Conservation (phyloP, 108 stramenopile species). For the Nitzschia sp. region DNA sequence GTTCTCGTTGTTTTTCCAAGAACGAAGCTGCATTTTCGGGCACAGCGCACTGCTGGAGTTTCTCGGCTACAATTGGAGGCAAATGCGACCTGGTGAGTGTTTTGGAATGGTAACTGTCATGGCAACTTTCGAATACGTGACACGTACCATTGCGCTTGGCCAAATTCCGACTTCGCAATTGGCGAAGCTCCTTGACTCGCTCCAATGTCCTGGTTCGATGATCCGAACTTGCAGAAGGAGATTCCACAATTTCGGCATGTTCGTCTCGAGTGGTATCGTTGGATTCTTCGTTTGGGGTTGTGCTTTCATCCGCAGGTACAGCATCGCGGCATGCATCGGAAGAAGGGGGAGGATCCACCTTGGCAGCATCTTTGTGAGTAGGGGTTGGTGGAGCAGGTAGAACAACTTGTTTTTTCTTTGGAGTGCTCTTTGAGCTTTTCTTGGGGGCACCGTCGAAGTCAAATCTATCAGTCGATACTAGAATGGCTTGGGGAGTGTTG, state of each 20-base stretch:
- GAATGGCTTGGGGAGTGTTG: too few species aligned
- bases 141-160: conserved; percentile 7
- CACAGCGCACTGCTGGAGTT: not conserved
- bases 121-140: not conserved
- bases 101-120: too few species aligned
- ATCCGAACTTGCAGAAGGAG: conserved; percentile 4
- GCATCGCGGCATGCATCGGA: not conserved
- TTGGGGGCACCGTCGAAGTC: too few species aligned
- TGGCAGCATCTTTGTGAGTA: not conserved
- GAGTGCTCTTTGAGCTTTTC: too few species aligned
- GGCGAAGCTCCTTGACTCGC: not conserved
- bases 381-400: too few species aligned
- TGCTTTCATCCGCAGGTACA: not conserved
- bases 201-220: not conserved
- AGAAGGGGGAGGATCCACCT: not conserved
- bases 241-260: not conserved
- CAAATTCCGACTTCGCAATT: conserved; percentile 2
- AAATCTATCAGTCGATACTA: too few species aligned
- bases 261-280: not conserved
- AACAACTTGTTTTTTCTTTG: too few species aligned
- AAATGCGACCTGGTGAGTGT: not conserved
- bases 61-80: not conserved
- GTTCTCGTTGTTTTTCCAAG: conserved; percentile 7
- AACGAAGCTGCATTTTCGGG: conserved; percentile 1
- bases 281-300: not conserved